These are phyloP conservation scores for Malassezia japonica DNA, from an alignment of 1,284 basidiomycete species.

Conservation along the genomic window DNA sequence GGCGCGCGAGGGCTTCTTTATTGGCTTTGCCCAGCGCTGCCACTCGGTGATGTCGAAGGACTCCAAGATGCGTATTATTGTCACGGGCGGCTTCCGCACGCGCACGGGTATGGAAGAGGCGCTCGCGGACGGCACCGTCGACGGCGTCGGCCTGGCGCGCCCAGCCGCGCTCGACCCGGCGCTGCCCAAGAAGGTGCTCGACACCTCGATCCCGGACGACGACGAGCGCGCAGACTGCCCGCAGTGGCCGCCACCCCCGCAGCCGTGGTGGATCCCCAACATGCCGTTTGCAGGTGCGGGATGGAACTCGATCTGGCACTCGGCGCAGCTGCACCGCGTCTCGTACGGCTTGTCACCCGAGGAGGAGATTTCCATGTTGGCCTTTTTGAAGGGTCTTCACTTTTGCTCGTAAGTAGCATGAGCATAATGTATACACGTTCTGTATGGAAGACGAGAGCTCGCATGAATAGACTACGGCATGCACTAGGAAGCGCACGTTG, in stretches of 20 bases:
- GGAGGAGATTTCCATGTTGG: conserved; percentile 9
- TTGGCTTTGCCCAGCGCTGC: conserved; percentile 49
- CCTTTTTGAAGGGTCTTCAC: conserved; percentile 2
- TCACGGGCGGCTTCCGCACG: conserved; percentile 70
- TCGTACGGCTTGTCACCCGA: conserved; percentile 16
- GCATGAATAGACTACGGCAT: too few relatives aligned
- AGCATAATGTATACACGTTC: too few relatives aligned
- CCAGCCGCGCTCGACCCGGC: conserved; percentile 7
- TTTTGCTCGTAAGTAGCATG: too few relatives aligned
- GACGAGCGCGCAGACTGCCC: conserved; percentile 1
- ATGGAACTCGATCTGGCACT: conserved; percentile 15
- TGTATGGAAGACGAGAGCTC: too few relatives aligned
- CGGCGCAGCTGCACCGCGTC: conserved; percentile 11
- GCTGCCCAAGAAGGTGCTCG: conserved; percentile 8
- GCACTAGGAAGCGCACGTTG: too few relatives aligned
- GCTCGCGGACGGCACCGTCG: conserved; percentile 15
- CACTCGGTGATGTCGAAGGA: conserved; percentile 24
- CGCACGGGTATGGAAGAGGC: conserved; percentile 57
- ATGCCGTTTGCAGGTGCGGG: conserved; percentile 5
- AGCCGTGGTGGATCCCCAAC: conserved; percentile 3
- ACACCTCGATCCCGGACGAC: conserved; percentile 7
- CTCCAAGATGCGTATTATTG: conserved; percentile 55
- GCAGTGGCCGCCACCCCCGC: not conserved
- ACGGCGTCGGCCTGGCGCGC: conserved; percentile 13
- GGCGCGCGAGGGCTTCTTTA: conserved; percentile 53